Conservation (phyloP, 1,284 basidiomycete genomes). For the Clitocybe nebularis region DNA sequence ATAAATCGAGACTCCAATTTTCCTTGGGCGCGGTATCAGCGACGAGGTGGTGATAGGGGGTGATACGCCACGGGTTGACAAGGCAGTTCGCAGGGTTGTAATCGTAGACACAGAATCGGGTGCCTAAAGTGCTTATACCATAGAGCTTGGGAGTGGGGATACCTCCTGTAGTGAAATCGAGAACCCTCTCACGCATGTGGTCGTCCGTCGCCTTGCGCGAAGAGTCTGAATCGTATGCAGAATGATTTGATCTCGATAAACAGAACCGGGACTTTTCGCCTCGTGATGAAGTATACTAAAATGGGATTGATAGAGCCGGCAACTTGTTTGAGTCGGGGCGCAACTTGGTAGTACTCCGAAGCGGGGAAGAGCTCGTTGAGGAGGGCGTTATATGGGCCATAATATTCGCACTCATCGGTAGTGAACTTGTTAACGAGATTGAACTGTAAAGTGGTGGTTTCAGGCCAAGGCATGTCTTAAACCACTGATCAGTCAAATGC, state of each 20-base stretch:
- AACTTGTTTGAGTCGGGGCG: conserved; percentile 13
- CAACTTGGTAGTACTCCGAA: conserved; percentile 11
- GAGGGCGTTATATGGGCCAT: conserved; percentile 15
- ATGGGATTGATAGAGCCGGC: conserved; percentile 14
- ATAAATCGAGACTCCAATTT: conserved; percentile 10
- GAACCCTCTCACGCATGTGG: conserved; percentile 18
- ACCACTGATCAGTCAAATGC: conserved; percentile 4
- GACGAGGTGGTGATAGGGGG: conserved; percentile 6
- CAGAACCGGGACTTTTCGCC: conserved; percentile 14
- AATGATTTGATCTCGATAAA: conserved; percentile 19
- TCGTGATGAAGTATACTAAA: conserved; percentile 13
- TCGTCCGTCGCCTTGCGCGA: conserved; percentile 16
- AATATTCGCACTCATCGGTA: conserved; percentile 16
- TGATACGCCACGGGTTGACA: not conserved
- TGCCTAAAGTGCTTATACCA: conserved; percentile 18
- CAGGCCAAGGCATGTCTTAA: conserved; percentile 8
- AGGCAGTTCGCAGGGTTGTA: conserved; percentile 9
- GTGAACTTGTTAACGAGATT: conserved; percentile 7
- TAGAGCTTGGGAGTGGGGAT: conserved; percentile 15
- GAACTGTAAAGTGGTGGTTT: conserved; percentile 3
- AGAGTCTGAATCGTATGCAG: conserved; percentile 12
- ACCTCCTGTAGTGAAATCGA: conserved; percentile 12
- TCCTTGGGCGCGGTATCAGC: conserved; percentile 10
- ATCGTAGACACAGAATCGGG: conserved; percentile 19
- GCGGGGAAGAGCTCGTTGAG: conserved; percentile 12